A percentile compares a stretch with the other conserved stretches of the same genome.
These are phyloP conservation scores for Diplodia mutila DNA, from an alignment of 2,329 filamentous ascomycete species.

Conservation along the genomic window DNA sequence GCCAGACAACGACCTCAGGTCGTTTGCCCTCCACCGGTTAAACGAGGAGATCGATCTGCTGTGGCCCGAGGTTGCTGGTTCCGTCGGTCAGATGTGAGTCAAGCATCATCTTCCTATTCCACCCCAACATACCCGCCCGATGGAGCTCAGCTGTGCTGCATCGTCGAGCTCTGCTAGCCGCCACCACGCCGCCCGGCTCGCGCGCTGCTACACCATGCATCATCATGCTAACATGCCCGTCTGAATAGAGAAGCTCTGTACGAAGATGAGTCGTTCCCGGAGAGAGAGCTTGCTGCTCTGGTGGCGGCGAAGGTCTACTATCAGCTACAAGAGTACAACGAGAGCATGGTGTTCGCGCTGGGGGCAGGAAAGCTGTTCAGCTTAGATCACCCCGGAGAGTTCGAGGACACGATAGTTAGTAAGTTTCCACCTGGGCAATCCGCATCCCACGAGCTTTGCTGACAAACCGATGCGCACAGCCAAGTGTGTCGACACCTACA, in stretches of 20 bases:
- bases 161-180: constrained; percentile 26
- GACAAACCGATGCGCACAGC: constrained; percentile 49
- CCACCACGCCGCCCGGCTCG: constrained; percentile 22
- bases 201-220: constrained; percentile 14
- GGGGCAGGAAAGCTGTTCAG: constrained; percentile 95
- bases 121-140: neutral
- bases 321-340: constrained; percentile 97
- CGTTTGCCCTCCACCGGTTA: constrained; percentile 91
- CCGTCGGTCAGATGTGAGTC: constrained; percentile 87
- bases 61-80: constrained; percentile 95
- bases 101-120: neutral
- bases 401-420: constrained; percentile 97
- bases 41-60: constrained; percentile 96
- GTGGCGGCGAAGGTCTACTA: constrained; percentile 99
- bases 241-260: constrained; percentile 84
- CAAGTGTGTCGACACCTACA: constrained; percentile 98
- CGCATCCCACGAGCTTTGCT: neutral
- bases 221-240: constrained; percentile 27
- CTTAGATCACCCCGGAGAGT: constrained; percentile 87
- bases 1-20: constrained; percentile 89
- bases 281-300: constrained; percentile 90
- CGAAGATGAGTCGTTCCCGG: constrained; percentile 92
- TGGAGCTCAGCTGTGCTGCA: constrained; percentile 13
- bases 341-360: constrained; percentile 98
- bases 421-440: constrained; percentile 35